Evolutionary conservation across 1,139 yeast genomes (phyloP).

Genomic region (Saccharomycopsis phalli): DNA sequence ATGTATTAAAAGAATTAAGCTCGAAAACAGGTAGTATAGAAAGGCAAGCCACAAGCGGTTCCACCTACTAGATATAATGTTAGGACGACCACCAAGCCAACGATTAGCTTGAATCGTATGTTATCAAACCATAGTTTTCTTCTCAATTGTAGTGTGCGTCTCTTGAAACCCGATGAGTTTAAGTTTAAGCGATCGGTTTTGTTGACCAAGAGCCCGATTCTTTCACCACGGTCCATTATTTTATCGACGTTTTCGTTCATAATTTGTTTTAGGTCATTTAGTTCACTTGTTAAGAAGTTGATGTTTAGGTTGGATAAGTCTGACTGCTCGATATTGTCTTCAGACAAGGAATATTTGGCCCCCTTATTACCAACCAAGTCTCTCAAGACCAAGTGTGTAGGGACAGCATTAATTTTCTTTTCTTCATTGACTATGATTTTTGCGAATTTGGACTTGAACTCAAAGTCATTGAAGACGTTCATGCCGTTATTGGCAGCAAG

Average conservation of each 20-base stretch:
- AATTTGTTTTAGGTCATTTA: conserved; percentile 32
- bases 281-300: conserved; percentile 21
- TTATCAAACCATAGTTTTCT: conserved; percentile 62
- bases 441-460: conserved; percentile 11
- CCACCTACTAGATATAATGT: conserved; percentile 10
- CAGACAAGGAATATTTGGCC: conserved; percentile 3
- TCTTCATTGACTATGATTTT: conserved; percentile 13
- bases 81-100: conserved; percentile 24
- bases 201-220: conserved; percentile 63
- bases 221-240: conserved; percentile 72
- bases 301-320: conserved; percentile 13
- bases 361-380: background rate
- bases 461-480: conserved; percentile 6
- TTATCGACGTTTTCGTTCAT: conserved; percentile 66
- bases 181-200: conserved; percentile 72
- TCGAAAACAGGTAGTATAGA: conserved; percentile 21
- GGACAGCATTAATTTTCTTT: conserved; percentile 7
- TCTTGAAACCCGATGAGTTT: conserved; percentile 63
- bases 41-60: conserved; percentile 21
- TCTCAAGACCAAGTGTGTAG: conserved; percentile 6
- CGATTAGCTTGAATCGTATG: conserved; percentile 34
- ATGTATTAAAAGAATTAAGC: background rate
- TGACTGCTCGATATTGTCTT: conserved; percentile 1
- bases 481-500: background rate
- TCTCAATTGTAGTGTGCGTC: conserved; percentile 56